Percentiles rank a stretch among this genome's conserved stretches.
Evolutionary conservation across 176 grass and related monocot species (phyloP).

Genomic region (Oryza coarctata): DNA sequence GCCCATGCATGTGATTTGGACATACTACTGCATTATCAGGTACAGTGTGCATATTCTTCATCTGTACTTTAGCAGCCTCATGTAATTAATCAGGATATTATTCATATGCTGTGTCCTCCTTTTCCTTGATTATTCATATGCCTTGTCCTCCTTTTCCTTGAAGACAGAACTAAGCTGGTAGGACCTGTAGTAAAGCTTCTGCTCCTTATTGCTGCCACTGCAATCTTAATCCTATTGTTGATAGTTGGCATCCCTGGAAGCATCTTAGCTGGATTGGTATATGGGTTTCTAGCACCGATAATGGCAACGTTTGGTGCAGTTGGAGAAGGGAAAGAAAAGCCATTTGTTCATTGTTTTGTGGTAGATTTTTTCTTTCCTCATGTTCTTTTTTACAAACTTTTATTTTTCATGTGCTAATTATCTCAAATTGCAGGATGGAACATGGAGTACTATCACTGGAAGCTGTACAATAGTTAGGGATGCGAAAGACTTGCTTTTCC

Average conservation of each 20-base stretch:
- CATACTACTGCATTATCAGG: constrained; percentile 87
- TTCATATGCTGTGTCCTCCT: constrained; percentile 33
- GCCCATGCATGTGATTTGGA: constrained; percentile 87
- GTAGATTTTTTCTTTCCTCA: constrained; percentile 40
- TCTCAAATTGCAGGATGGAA: constrained; percentile 76
- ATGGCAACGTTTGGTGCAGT: constrained; percentile 87
- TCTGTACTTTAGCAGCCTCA: not conserved
- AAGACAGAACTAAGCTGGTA: constrained; percentile 79
- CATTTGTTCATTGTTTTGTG: constrained; percentile 80
- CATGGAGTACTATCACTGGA: constrained; percentile 84
- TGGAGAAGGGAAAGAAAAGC: constrained; percentile 86
- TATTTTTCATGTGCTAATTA: constrained; percentile 1
- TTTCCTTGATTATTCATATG: constrained; percentile 52
- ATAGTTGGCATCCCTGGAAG: constrained; percentile 75
- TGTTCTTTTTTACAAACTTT: not conserved
- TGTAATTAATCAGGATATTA: constrained; percentile 11
- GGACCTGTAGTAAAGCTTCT: constrained; percentile 87
- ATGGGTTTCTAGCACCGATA: constrained; percentile 90
- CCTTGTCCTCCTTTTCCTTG: constrained; percentile 33
- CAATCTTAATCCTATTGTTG: constrained; percentile 64
- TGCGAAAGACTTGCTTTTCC: constrained; percentile 83
- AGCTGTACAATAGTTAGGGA: constrained; percentile 89
- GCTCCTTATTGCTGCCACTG: constrained; percentile 62
- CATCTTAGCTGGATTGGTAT: constrained; percentile 56
- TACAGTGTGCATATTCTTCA: constrained; percentile 43